Conservation (phyloP, 176 grass and related monocot genomes). For the Saccharum spontaneum region DNA sequence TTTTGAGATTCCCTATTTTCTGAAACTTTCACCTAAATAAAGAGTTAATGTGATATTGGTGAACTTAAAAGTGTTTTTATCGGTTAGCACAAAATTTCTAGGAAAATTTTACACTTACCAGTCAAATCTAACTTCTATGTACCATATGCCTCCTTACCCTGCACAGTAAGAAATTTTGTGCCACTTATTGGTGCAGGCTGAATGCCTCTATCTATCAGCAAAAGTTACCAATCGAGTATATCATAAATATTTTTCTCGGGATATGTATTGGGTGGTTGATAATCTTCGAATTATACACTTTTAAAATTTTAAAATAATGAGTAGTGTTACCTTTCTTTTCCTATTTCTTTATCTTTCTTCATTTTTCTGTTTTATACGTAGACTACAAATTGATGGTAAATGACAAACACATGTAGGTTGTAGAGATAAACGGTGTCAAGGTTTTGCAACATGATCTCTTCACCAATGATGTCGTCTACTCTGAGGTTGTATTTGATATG, state of each 20-base stretch:
- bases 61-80: neutral
- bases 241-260: neutral
- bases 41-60: conserved; percentile 9
- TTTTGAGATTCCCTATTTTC: neutral
- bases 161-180: neutral
- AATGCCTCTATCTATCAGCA: neutral
- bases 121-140: conserved; percentile 11
- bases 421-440: conserved; percentile 89
- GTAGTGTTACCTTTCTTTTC: conserved; percentile 16
- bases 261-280: neutral
- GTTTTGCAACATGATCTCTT: conserved; percentile 99
- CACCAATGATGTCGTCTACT: conserved; percentile 94
- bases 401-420: conserved; percentile 63
- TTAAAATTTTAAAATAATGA: neutral
- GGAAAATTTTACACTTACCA: conserved; percentile 9
- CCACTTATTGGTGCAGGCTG: neutral
- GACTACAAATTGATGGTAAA: neutral
- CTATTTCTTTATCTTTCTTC: neutral
- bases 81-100: neutral
- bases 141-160: neutral
- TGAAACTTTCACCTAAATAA: neutral
- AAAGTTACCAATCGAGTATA: neutral
- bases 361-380: conserved; percentile 25
- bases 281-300: neutral
- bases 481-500: conserved; percentile 95